Conservation (phyloP, 202 grass and related monocot species). For the Cymbopogon flexuosus region DNA sequence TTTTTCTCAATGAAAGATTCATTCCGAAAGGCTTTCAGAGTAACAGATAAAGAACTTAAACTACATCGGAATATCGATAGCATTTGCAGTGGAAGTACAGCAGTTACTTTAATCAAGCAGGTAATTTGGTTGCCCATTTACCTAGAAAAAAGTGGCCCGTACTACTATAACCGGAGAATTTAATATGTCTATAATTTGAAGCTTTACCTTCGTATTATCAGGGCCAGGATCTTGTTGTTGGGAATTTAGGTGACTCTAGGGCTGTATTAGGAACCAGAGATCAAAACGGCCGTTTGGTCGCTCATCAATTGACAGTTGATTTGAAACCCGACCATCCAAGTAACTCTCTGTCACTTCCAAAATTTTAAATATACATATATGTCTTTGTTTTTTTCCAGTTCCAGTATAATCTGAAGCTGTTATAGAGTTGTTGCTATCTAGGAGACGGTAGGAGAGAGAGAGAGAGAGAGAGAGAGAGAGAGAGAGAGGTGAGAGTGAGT, state of each 20-base stretch:
- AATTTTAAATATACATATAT: conserved; percentile 14
- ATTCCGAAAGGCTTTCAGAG: conserved; percentile 65
- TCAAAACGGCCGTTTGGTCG: conserved; percentile 55
- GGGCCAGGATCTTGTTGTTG: conserved; percentile 90
- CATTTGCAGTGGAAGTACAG: conserved; percentile 76
- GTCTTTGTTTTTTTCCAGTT: not conserved
- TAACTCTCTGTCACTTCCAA: conserved; percentile 36
- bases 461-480: too few relatives aligned
- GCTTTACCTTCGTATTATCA: conserved; percentile 29
- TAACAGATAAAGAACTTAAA: conserved; percentile 77
- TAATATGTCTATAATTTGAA: conserved; percentile 13
- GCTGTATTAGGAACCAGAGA: conserved; percentile 75
- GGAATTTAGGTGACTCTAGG: conserved; percentile 87
- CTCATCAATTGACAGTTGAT: conserved; percentile 78
- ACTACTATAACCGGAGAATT: conserved; percentile 8
- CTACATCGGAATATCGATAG: conserved; percentile 59
- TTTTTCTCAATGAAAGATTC: conserved; percentile 55
- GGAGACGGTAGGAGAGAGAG: too few relatives aligned
- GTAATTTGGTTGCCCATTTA: conserved; percentile 34
- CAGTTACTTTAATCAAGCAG: conserved; percentile 85
- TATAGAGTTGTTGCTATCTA: too few relatives aligned
- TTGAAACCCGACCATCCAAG: conserved; percentile 95
- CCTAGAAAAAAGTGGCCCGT: not conserved
- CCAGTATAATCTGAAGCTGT: too few relatives aligned
- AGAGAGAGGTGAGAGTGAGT: too few relatives aligned